Conservation (phyloP, 495 filamentous ascomycete genomes). For the Penicillium argentinense region DNA sequence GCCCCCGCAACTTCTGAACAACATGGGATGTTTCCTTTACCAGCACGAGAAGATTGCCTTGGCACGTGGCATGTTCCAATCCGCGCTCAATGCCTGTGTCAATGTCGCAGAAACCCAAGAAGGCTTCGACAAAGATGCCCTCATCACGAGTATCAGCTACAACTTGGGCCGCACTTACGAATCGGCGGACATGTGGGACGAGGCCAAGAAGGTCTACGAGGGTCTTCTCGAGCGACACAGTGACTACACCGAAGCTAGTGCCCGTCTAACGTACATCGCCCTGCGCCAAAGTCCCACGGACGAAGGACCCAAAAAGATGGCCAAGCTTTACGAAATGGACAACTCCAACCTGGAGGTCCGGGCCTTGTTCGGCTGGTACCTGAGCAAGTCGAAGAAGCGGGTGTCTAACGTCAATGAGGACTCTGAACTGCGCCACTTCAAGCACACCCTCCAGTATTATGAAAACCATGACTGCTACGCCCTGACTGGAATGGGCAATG, state of each 20-base stretch:
- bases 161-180: slow-evolving; percentile 98
- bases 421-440: slow-evolving; percentile 87
- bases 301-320: slow-evolving; percentile 81
- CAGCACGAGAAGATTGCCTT: slow-evolving; percentile 76
- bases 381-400: slow-evolving; percentile 78
- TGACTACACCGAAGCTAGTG: slow-evolving; percentile 89
- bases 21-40: slow-evolving; percentile 93
- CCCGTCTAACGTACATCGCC: slow-evolving; percentile 83
- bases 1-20: slow-evolving; percentile 90
- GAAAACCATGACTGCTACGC: slow-evolving; percentile 98
- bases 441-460: slow-evolving; percentile 88
- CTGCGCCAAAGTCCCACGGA: slow-evolving; percentile 79
- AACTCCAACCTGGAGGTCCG: slow-evolving; percentile 85
- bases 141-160: slow-evolving; percentile 91
- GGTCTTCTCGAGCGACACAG: slow-evolving; percentile 75
- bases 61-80: slow-evolving; percentile 86
- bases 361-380: slow-evolving; percentile 90
- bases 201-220: slow-evolving; percentile 85
- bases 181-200: slow-evolving; percentile 72
- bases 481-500: slow-evolving; percentile 92
- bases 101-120: slow-evolving; percentile 60
- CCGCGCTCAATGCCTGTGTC: slow-evolving; percentile 81
- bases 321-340: slow-evolving; percentile 76
- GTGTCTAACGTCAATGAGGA: slow-evolving; percentile 82
- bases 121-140: slow-evolving; percentile 77